phyloP scores from a whole-genome alignment of 2,329 filamentous ascomycete genomes.

The Dichotomopilus funicola region DNA sequence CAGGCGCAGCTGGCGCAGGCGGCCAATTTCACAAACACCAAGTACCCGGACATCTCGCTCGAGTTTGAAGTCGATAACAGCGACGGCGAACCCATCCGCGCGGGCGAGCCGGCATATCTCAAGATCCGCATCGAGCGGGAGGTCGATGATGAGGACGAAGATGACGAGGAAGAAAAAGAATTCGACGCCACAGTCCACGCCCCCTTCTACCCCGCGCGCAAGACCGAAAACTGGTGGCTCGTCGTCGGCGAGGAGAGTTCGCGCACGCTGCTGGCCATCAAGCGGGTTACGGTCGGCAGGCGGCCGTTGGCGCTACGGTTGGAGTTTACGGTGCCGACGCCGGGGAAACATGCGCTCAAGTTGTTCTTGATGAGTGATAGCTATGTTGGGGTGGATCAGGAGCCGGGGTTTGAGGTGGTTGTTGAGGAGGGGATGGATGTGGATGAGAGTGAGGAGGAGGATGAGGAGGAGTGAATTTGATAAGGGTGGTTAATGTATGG shows the following conservation, averaged over 20 bases:
- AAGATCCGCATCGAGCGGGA: conserved; percentile 81
- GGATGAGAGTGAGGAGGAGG: conserved; percentile 78
- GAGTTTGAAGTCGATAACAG: conserved; percentile 80
- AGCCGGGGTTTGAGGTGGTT: conserved; percentile 76
- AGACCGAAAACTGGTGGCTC: conserved; percentile 98
- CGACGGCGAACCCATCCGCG: conserved; percentile 59
- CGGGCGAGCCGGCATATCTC: conserved; percentile 75
- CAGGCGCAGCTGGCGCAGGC: conserved; percentile 80
- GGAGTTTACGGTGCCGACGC: conserved; percentile 79
- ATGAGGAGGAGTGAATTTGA: conserved; percentile 42
- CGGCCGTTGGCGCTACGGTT: conserved; percentile 70
- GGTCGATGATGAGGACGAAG: conserved; percentile 53
- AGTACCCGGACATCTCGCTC: conserved; percentile 91
- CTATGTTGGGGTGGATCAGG: conserved; percentile 95
- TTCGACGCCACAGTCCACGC: conserved; percentile 83
- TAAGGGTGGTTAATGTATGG: not conserved
- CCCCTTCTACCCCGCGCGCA: conserved; percentile 85
- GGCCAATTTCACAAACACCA: conserved; percentile 91
- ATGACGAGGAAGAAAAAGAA: conserved; percentile 32
- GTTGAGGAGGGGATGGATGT: conserved; percentile 94
- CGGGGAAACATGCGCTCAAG: conserved; percentile 81
- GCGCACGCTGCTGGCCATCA: conserved; percentile 84
- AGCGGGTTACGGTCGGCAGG: conserved; percentile 75
- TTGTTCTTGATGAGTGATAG: conserved; percentile 95
- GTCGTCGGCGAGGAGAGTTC: conserved; percentile 90